Conservation (phyloP, 805 yeast species). For the Komagataella pseudopastoris region DNA sequence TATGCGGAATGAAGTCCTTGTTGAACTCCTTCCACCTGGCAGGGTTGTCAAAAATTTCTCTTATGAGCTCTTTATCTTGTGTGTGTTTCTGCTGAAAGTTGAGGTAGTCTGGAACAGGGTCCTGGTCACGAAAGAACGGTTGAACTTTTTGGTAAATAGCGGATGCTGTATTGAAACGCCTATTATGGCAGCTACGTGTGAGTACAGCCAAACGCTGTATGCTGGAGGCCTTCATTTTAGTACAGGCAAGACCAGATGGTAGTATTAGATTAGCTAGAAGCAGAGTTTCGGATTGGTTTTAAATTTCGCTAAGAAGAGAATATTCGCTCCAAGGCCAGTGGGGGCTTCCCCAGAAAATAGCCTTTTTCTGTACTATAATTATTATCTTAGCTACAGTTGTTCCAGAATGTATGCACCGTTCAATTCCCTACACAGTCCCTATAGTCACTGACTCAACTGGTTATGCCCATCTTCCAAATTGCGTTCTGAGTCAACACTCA, state of each 20-base stretch:
- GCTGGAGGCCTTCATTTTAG: background rate
- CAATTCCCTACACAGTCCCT: background rate
- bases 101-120: background rate
- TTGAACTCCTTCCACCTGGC: conserved; percentile 41
- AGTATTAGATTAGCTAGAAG: background rate
- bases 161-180: background rate
- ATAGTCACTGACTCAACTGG: background rate
- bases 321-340: background rate
- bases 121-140: background rate
- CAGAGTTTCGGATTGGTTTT: background rate
- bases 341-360: background rate
- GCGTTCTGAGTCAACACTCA: conserved; percentile 4
- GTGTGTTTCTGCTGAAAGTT: background rate
- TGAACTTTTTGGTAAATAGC: background rate
- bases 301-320: background rate
- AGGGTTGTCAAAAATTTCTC: conserved; percentile 48
- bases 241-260: background rate
- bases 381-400: background rate
- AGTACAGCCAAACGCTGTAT: background rate
- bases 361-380: background rate
- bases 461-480: background rate
- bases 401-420: background rate
- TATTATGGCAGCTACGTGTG: background rate
- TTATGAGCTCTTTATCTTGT: conserved; percentile 16
- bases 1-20: conserved; percentile 6